phyloP scores from a whole-genome alignment of 805 yeast species.

The Danielia oregonensis region DNA sequence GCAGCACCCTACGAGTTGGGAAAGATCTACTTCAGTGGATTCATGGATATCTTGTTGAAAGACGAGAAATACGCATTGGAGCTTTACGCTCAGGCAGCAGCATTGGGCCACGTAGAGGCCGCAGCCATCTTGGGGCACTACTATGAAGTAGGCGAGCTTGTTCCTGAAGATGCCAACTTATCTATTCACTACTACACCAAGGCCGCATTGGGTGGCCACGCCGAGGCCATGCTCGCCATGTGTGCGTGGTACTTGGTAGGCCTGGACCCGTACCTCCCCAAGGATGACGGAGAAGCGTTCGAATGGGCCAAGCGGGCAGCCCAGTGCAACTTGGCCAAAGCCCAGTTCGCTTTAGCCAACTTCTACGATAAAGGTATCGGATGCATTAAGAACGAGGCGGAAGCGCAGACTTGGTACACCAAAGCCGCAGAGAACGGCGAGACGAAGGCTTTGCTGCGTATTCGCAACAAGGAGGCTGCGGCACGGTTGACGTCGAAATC shows the following conservation, averaged over 20 bases:
- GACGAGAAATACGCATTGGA: constrained; percentile 84
- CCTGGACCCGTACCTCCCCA: constrained; percentile 73
- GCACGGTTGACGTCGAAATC: constrained; percentile 27
- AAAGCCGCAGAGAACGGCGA: constrained; percentile 63
- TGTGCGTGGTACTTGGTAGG: constrained; percentile 98
- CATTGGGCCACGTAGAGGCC: constrained; percentile 78
- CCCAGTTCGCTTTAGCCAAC: constrained; percentile 80
- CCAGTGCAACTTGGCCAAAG: constrained; percentile 65
- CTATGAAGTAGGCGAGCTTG: constrained; percentile 76
- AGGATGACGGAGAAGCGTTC: constrained; percentile 81
- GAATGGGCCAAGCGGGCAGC: constrained; percentile 95
- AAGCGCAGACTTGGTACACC: constrained; percentile 71
- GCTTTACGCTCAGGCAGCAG: constrained; percentile 83
- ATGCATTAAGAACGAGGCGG: constrained; percentile 52
- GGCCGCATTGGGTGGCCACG: constrained; percentile 85
- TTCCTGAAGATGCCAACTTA: constrained; percentile 75
- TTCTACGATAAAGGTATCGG: constrained; percentile 89
- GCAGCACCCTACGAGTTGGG: constrained; percentile 96
- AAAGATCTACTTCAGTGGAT: constrained; percentile 78
- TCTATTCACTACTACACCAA: constrained; percentile 90
- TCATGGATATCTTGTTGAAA: constrained; percentile 78
- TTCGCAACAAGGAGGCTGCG: constrained; percentile 29
- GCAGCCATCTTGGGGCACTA: constrained; percentile 76
- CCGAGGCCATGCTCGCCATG: constrained; percentile 85
- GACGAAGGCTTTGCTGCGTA: constrained; percentile 32